Base-by-base conservation (phyloP, 257 asterid genomes). In the Eucommia ulmoides region DNA sequence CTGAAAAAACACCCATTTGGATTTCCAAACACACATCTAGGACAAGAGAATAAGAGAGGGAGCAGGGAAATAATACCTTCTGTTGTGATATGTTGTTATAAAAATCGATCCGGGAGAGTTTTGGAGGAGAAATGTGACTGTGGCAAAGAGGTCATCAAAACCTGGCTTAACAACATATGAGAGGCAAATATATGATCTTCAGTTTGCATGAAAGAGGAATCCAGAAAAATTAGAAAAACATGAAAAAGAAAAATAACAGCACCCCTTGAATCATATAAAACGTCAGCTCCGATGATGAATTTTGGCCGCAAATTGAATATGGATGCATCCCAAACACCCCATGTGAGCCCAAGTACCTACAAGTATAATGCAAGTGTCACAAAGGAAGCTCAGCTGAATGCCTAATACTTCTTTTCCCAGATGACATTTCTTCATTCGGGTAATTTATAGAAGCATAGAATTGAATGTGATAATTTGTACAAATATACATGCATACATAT, bases 271-370 rank as follows among this genome's bases (percentile, higher is more conserved):
- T 89, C 91, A 51, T 89, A 84, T 53, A 89, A 79, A 33, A 89
- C 94, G 72, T 89, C 94, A 53, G 97, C 96, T 67, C 96, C 97
- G 45, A 89, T 94, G 69, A 89, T 85, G 66, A 89, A 76, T 52
- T 78, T 79, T n/a, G 96, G 91, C 67, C 24, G 61, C 57, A 89
- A 65, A 64, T 52, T 51, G 69, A 89, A 85, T 56, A 73, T 23
- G 1, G 69, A 69, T 33, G 68, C 68, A 56, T 82, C 93, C 93
- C 93, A 89, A 45, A 71, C 65, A 22, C 96, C 97, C 97, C 96
- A 85, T 22, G 93, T 78, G 54, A 89, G 85, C 44, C 93, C 96
- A 65, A 67, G 19, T 18, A 89, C 86, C 97, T 89, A 35, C 63
- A 60, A n/a, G n/a, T n/a, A n/a, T n/a, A n/a, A n/a, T n/a, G n/a